Percentiles rank a stretch among this genome's conserved stretches.
These are phyloP conservation scores for Glebionis coronaria DNA, from an alignment of 129 eudicot species.

Conservation along the genomic window DNA sequence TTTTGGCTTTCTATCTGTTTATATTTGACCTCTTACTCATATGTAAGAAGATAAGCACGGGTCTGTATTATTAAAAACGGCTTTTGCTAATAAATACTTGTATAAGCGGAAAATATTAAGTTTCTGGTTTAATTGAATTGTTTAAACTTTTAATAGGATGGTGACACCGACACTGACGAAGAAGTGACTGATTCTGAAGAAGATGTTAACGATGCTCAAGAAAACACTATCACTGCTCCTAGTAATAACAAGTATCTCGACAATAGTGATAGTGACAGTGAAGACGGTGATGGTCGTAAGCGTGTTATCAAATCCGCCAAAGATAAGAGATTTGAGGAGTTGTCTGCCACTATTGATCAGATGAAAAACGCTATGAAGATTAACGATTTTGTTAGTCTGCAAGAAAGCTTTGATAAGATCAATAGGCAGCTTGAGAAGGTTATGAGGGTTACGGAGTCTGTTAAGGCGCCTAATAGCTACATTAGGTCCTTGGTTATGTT, in stretches of 20 bases:
- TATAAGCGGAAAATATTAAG: no score
- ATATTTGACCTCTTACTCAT: no score
- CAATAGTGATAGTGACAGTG: conserved; percentile 46
- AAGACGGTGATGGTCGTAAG: conserved; percentile 45
- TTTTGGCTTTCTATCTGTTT: no score
- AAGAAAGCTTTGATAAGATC: conserved; percentile 75
- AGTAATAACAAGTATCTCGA: conserved; percentile 31
- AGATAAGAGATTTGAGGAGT: conserved; percentile 74
- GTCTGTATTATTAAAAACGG: no score
- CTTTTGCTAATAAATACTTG: no score
- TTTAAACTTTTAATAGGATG: conserved; percentile 34
- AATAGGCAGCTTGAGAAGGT: conserved; percentile 78
- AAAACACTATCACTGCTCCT: not conserved
- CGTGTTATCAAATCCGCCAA: conserved; percentile 65
- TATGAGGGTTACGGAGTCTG: conserved; percentile 57
- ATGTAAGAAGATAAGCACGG: no score
- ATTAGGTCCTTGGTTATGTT: conserved; percentile 73
- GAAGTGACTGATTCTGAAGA: conserved; percentile 56
- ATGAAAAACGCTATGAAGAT: conserved; percentile 88
- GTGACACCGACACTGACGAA: conserved; percentile 51
- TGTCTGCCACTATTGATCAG: conserved; percentile 70
- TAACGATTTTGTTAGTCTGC: conserved; percentile 78
- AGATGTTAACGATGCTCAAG: conserved; percentile 34
- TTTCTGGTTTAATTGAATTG: no score
- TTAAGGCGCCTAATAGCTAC: conserved; percentile 49